A percentile compares a stretch with the other conserved stretches of the same genome.
Conservation (phyloP, 176 grass and related monocot species). For the Metroxylon sagu region DNA sequence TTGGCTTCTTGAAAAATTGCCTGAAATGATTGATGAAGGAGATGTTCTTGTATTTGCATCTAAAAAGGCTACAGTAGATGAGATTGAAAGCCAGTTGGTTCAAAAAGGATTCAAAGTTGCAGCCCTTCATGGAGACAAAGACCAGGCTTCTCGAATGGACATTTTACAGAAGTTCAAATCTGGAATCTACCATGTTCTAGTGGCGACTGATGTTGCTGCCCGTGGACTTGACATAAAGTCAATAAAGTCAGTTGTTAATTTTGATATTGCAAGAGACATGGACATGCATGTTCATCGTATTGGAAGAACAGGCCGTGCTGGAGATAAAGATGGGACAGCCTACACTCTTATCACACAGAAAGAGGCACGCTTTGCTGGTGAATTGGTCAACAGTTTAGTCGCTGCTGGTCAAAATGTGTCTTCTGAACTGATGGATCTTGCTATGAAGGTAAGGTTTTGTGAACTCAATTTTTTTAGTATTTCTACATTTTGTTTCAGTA, state of each 20-base stretch:
- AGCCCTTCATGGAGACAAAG: slow-evolving; percentile 95
- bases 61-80: slow-evolving; percentile 86
- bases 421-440: slow-evolving; percentile 81
- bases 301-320: slow-evolving; percentile 87
- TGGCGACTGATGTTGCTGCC: slow-evolving; percentile 97
- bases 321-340: slow-evolving; percentile 96
- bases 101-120: slow-evolving; percentile 81
- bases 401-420: slow-evolving; percentile 80
- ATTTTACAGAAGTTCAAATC: slow-evolving; percentile 90
- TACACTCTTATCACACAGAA: slow-evolving; percentile 86
- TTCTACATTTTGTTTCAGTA: too few relatives aligned
- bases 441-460: slow-evolving; percentile 77
- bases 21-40: slow-evolving; percentile 88
- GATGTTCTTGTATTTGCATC: slow-evolving; percentile 92
- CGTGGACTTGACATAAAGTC: slow-evolving; percentile 98
- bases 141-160: slow-evolving; percentile 92
- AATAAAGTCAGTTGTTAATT: slow-evolving; percentile 98
- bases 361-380: slow-evolving; percentile 84
- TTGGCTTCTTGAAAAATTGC: slow-evolving; percentile 78
- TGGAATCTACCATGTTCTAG: slow-evolving; percentile 84
- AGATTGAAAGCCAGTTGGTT: slow-evolving; percentile 74
- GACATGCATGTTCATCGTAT: slow-evolving; percentile 99
- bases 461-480: too few relatives aligned
- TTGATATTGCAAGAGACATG: slow-evolving; percentile 93
- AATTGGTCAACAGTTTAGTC: slow-evolving; percentile 85